Conservation (phyloP, 1,139 yeast genomes). For the Diutina sp. region DNA sequence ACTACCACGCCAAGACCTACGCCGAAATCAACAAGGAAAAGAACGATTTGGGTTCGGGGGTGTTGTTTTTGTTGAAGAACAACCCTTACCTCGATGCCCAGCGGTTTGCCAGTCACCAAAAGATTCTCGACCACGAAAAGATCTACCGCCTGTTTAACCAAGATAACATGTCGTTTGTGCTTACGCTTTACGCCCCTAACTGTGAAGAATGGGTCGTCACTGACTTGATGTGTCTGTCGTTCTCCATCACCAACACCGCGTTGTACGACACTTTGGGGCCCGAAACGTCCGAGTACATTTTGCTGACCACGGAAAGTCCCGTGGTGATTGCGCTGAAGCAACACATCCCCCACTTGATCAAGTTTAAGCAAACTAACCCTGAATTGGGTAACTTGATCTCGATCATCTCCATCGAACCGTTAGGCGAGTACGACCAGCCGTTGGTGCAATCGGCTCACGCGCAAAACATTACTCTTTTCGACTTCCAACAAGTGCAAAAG, state of each 20-base stretch:
- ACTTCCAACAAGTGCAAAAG: slow-evolving; percentile 16
- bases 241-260: slow-evolving; percentile 15
- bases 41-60: slow-evolving; percentile 19
- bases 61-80: slow-evolving; percentile 16
- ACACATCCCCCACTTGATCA: slow-evolving; percentile 9
- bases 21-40: slow-evolving; percentile 12
- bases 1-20: slow-evolving; percentile 12
- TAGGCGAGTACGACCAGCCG: slow-evolving; percentile 7
- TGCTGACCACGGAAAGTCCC: slow-evolving; percentile 13
- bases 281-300: slow-evolving; percentile 12
- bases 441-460: slow-evolving; percentile 7
- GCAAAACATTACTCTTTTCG: slow-evolving; percentile 6
- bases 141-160: slow-evolving; percentile 12
- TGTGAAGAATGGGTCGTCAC: slow-evolving; percentile 14
- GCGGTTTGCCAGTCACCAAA: slow-evolving; percentile 12
- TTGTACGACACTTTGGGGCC: slow-evolving; percentile 17
- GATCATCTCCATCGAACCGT: slow-evolving; percentile 13
- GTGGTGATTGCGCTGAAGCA: slow-evolving; percentile 7
- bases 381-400: slow-evolving; percentile 10
- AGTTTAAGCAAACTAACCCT: slow-evolving; percentile 9
- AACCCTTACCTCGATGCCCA: slow-evolving; percentile 15
- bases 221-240: slow-evolving; percentile 11
- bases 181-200: slow-evolving; percentile 12
- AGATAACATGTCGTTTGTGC: slow-evolving; percentile 10
- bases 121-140: slow-evolving; percentile 15